phyloP scores from a whole-genome alignment of 148 eudicot genomes.

The Vaccinium vitisidaea region DNA sequence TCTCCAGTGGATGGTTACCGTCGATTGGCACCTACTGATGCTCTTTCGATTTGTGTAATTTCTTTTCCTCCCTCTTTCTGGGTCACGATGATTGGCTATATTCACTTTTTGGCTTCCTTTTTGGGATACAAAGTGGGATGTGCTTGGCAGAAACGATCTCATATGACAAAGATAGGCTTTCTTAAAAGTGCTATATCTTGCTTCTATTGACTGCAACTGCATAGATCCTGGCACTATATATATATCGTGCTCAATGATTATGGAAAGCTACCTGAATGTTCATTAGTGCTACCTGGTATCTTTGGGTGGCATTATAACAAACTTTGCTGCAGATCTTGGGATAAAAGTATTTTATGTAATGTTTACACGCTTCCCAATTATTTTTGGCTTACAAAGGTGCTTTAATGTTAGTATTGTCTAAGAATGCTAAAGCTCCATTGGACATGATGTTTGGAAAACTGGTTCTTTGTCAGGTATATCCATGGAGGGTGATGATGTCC shows the following conservation, averaged over 20 bases:
- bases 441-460: slow-evolving; percentile 12
- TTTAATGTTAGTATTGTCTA: neutral
- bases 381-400: neutral
- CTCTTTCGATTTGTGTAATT: neutral
- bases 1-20: neutral
- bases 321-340: neutral
- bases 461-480: slow-evolving; percentile 57
- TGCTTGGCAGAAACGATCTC: neutral
- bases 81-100: neutral
- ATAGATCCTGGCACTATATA: neutral
- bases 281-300: neutral
- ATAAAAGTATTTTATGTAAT: neutral
- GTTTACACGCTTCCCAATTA: neutral
- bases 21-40: neutral
- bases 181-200: neutral
- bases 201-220: neutral
- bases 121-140: neutral
- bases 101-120: neutral
- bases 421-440: slow-evolving; percentile 6
- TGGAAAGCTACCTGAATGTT: neutral
- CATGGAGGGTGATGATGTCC: slow-evolving; percentile 94
- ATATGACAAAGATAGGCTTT: neutral
- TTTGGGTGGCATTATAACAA: neutral
- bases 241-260: neutral
- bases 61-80: neutral